Base-by-base conservation (phyloP, 768 basidiomycete species). In the Serendipita sp. region DNA sequence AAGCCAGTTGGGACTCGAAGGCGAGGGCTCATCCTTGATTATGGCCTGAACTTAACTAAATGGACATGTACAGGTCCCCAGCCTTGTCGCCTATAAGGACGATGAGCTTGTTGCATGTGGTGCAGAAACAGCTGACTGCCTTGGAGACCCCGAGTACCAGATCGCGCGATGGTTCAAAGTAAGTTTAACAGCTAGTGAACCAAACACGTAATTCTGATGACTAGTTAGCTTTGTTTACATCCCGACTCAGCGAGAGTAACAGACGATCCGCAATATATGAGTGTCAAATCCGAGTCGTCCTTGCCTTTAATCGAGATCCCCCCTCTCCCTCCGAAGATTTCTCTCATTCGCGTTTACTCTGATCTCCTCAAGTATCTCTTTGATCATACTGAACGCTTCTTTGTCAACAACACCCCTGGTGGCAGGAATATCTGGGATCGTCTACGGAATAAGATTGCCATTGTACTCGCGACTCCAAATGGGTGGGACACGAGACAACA, bases 381-480 rank as follows among this genome's bases (percentile, higher is more conserved):
- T 22, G 34, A 43, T 3, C 38, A 62, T 33, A 33, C 61, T 3
- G 30, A 20, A 26, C 24, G 34, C 7, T 62, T 62, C 61, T 62
- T 62, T 42, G 26, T 17, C 38, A 45, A 11, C 20, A 17, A 11
- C 14, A 24, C 61, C 14, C 42, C 24, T 20, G 61, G 45, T 43
- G 61, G 61, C 4, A 17, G 28, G 42, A n/a, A 24, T 22, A 62
- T 62, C 28, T 62, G 61, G 61, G 7, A 11, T 22, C 61, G 61
- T 45, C 61, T 62, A 24, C 20, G 30, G 13, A 13, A 16, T 20
- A 24, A n/a, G 38, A 17, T 45, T 3, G 61, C 16, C 9, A 45
- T 61, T 41, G 24, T 61, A 24, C 22, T 61, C 7, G 60, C 60
- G 4, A 61, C 26, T 13, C 60, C 61, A 45, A 62, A 62, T 44